Base-by-base conservation (phyloP, 495 filamentous ascomycete genomes). In the Cryomyces minteri region DNA sequence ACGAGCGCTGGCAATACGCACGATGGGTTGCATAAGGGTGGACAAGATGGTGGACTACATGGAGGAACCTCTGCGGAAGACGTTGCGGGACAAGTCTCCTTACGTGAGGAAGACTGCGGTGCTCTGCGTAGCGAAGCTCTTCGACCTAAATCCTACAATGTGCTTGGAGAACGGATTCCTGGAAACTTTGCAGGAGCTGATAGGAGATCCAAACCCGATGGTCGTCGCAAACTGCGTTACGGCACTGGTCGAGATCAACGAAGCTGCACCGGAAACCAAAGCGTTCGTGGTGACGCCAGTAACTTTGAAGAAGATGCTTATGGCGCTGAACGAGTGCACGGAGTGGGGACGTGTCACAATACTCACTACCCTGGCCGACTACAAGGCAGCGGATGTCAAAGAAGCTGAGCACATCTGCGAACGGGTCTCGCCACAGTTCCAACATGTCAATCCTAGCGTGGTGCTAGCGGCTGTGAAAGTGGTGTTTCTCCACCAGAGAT, bases 21-120 rank as follows among this genome's bases (percentile, higher is more conserved):
- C 90, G n/a, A 99, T 99, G 90, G 90, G 90, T 29, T 96, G 90
- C 62, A 95, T 99, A 49, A 73, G 90, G 38, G 90, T 99, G 48
- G 90, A 96, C 50, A 99, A 99, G 65, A 99, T 99, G 81, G 84
- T 96, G 50, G 92, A 99, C 57, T 99, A 99, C 61, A 95, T 96
- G 90, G 90, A 99, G 63, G 90, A 96, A 60, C 90, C 90, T 25
- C 67, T 99, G 43, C 76, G 90, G 51, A 99, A 99, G 64, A 99
- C 90, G 12, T 70, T 99, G 51, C 80, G 82, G 56, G 90, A 98
- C 62, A 92, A 98, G 64, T 95, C 88, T 42, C 90, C 90, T 0
- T 98, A 98, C 65, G 90, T 98, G 39, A 83, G 90, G 56, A 98
- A 98, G 66, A 98, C 90, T 0, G 92, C 92, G 40, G 90, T 88